Base-by-base conservation (phyloP, 495 filamentous ascomycete species). In the Xylaria bambusicola region DNA sequence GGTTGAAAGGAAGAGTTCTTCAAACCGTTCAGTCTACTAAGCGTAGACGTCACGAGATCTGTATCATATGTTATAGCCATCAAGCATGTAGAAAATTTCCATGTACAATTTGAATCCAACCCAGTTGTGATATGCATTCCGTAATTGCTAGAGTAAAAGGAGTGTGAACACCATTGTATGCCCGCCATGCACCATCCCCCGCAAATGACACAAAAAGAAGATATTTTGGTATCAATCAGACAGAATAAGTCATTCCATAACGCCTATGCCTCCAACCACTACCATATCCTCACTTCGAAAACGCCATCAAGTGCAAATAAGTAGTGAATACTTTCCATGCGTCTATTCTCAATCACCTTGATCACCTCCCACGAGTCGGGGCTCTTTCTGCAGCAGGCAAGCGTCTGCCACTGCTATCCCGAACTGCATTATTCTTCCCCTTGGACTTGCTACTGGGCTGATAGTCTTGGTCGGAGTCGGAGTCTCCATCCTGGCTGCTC, bases 351-450 rank as follows among this genome's bases (percentile, higher is more conserved):
- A 15, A 33, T 13, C 7, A 58, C 17, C 57, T 50, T 62, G 65
- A 21, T 50, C 66, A 29, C 52, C 62, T 58, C 54, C 67, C 47
- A 13, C 51, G 40, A 26, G 73, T 45, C 23, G 77, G 77, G 6
- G 78, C 77, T 61, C 71, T 70, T 65, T 79, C 76, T 12, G 75
- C 65, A 48, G 71, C 59, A 35, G 75, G 76, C 50, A 79, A 61
- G n/a, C 59, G 56, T 51, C 78, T 65, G 13, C 75, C 71, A 29
- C 65, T 70, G 15, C 66, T 66, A 60, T 79, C 78, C 51, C 64
- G 72, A 10, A 70, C 60, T 10, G 53, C 49, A 36, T 73, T 73
- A 27, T 73, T 66, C 50, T 74, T 73, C 45, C 68, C 62, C 18
- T 59, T 64, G 12, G 62, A 60, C n/a, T 63, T 58, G 56, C 61